Base-by-base conservation (phyloP, 352 stramenopile genomes). In the Globisporangium cystogenes region DNA sequence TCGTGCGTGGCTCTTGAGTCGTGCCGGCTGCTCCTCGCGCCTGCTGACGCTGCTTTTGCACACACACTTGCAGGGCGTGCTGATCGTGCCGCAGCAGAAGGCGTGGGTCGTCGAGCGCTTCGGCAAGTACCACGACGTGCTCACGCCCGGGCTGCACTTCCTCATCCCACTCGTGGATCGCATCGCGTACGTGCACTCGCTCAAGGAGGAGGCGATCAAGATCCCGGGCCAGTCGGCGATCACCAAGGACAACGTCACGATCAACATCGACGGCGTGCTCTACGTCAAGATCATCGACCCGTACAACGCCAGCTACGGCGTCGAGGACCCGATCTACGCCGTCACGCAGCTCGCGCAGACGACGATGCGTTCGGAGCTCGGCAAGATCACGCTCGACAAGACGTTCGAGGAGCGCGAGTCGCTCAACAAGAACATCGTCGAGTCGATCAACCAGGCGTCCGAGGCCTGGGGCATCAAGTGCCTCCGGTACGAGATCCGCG, bases 371-470 rank as follows among this genome's bases (percentile, higher is more conserved):
- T 96, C 84, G 1, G 89, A 96, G 53, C 67, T 97, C 35, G 89
- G 89, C 44, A 97, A 97, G 59, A 96, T 97, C 70, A 95, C 87
- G 51, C 77, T 97, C 41, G 89, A 97, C 70, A 96, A 96, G 76
- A 96, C 87, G 16, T 97, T 97, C 56, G 87, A 97, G 56, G 89
- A 97, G 78, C 82, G 89, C 46, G 89, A 97, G 70, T 93, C 77
- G 46, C 79, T 97, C 48, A 97, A 97, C 69, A 70, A 85, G 56
- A 93, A 84, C 60, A 96, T 97, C 47, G 87, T 97, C 46, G 78
- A 92, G 57, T 74, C 87, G 24, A 96, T 97, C 59, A 96, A 96
- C 65, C 82, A 96, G 63, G 89, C 89, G 2, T 93, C 89, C 0
- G 74, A 86, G 52, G 77, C 84, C 2, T 97, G 89, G 89, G 89